Evolutionary conservation across 805 yeast genomes (phyloP).

Genomic region (Lachancea nothofagi): DNA sequence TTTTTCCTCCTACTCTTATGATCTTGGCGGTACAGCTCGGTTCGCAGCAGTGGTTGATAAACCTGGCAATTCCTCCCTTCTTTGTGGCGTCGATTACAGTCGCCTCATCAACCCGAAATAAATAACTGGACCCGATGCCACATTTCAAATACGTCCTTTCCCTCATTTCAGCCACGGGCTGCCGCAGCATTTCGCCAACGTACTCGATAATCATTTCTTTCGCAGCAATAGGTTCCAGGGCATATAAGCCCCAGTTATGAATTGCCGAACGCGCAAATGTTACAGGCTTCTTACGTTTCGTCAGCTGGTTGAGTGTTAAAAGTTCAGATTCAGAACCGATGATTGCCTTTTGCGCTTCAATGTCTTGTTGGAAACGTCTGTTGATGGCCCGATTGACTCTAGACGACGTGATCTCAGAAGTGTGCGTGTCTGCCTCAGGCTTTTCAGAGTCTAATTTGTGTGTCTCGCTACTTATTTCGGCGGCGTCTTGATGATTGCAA

Average conservation of each 20-base stretch:
- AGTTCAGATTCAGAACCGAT: slow-evolving; percentile 79
- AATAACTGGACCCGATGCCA: slow-evolving; percentile 92
- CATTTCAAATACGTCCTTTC: slow-evolving; percentile 79
- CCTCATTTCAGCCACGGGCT: slow-evolving; percentile 88
- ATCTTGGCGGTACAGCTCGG: slow-evolving; percentile 98
- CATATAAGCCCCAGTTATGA: slow-evolving; percentile 97
- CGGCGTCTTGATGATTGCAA: slow-evolving; percentile 52
- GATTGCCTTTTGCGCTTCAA: slow-evolving; percentile 70
- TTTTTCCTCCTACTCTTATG: slow-evolving; percentile 88
- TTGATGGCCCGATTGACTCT: slow-evolving; percentile 82
- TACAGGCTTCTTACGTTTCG: slow-evolving; percentile 87
- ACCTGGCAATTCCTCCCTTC: slow-evolving; percentile 94
- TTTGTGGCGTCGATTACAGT: slow-evolving; percentile 97
- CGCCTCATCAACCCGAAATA: slow-evolving; percentile 88
- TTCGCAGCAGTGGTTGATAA: slow-evolving; percentile 94
- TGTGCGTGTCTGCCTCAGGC: slow-evolving; percentile 15
- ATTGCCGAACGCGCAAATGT: slow-evolving; percentile 96
- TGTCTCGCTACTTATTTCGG: slow-evolving; percentile 14
- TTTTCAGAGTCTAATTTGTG: slow-evolving; percentile 19
- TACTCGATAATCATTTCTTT: slow-evolving; percentile 97
- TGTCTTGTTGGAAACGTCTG: slow-evolving; percentile 84
- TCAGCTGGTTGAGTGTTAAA: slow-evolving; percentile 76
- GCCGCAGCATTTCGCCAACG: slow-evolving; percentile 91
- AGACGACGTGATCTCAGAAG: slow-evolving; percentile 53
- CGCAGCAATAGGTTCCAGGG: slow-evolving; percentile 91